Base-by-base conservation (phyloP, 345 rosid species). In the Eucalyptus tenuipes region DNA sequence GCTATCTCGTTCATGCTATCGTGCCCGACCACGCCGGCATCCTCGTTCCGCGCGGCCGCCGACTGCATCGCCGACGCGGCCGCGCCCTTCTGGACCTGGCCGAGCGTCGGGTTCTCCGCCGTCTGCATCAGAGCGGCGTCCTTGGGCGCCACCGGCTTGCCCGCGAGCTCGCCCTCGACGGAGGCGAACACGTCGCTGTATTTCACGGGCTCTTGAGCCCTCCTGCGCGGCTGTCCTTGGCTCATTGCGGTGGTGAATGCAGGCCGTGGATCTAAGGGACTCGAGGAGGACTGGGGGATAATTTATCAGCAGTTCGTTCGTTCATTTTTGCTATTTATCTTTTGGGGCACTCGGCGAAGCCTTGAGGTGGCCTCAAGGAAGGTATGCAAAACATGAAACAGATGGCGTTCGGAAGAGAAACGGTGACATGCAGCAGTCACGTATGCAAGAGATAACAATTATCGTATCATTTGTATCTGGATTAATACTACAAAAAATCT, bases 41-140 rank as follows among this genome's bases (percentile, higher is more conserved):
- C 49, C 84, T 91, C 91, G n/a, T 92, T 93, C 42, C 9, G 33
- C 10, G 57, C 37, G 8, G 93, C 93, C 1, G 93, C 94, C 14
- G 93, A 92, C 55, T 90, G 94, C 93, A 92, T 85, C 29, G 7
- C 85, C 2, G 92, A 87, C 1, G 90, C 92, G 0, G 90, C 89
- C 1, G 85, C 89, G 0, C 93, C 92, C 49, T 86, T 90, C 53
- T 85, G 89, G 33, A 91, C 91, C 27, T 79, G 87, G 7, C 91
- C 92, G 12, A 88, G 90, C 85, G 40, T n/a, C 27, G 85, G 85
- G 87, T 47, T 90, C 91, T 94, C 93, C 0, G 91, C 91, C 22
- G 85, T 87, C 71, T 92, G 92, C 92, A 90, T 91, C 91, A 90
- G 86, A 27, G 92, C 88, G 4, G 94, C 95, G 33, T 92, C 92